A percentile compares a stretch with the other conserved stretches of the same genome.
Evolutionary conservation across 2,329 filamentous ascomycete species (phyloP).

Genomic region (Botrytis aclada): DNA sequence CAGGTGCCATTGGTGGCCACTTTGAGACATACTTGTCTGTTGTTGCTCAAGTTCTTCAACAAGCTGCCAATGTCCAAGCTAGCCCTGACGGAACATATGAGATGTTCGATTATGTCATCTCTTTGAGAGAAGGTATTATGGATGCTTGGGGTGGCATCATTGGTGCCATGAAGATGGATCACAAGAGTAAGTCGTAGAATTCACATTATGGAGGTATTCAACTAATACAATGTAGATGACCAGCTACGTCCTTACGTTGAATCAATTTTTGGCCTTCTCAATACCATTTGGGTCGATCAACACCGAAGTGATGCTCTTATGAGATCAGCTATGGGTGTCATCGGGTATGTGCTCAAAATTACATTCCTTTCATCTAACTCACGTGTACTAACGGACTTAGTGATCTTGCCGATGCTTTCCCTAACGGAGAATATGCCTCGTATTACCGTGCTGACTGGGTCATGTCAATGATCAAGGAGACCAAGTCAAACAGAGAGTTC

Average conservation of each 20-base stretch:
- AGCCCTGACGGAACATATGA: conserved; percentile 81
- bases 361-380: not conserved
- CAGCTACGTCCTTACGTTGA: conserved; percentile 74
- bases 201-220: not conserved
- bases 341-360: conserved; percentile 64
- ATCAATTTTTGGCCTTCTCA: conserved; percentile 83
- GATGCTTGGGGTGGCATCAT: conserved; percentile 98
- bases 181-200: conserved; percentile 59
- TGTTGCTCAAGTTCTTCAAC: conserved; percentile 89
- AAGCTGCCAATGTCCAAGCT: conserved; percentile 80
- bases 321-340: conserved; percentile 93
- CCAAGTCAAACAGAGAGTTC: conserved; percentile 84
- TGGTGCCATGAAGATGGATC: conserved; percentile 82
- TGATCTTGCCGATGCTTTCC: conserved; percentile 91
- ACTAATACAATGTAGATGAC: conserved; percentile 52
- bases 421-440: conserved; percentile 78
- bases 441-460: conserved; percentile 92
- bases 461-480: conserved; percentile 85
- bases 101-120: conserved; percentile 95
- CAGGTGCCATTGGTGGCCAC: conserved; percentile 83
- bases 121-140: conserved; percentile 95
- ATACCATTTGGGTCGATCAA: conserved; percentile 73
- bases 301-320: conserved; percentile 91
- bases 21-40: conserved; percentile 93
- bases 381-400: conserved; percentile 46